Evolutionary conservation across 495 filamentous ascomycete genomes (phyloP).

Genomic region (Neurospora terricola): DNA sequence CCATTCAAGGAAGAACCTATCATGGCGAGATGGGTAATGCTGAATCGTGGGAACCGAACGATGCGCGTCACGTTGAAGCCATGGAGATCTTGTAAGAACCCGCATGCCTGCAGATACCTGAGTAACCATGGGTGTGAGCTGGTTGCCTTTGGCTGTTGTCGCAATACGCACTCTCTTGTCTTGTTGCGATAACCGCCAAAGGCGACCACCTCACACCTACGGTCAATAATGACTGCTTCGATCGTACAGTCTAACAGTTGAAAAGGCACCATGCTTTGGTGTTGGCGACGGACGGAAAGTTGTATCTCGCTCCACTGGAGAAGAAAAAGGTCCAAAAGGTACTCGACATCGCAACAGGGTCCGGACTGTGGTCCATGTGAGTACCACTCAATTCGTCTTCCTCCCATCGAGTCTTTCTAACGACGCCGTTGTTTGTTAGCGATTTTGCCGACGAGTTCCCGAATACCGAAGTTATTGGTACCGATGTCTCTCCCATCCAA

Average conservation of each 20-base stretch:
- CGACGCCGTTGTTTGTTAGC: background rate
- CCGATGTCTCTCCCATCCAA: conserved; percentile 44
- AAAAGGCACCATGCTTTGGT: conserved; percentile 24
- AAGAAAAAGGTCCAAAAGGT: conserved; percentile 28
- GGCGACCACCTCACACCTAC: background rate
- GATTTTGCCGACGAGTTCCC: conserved; percentile 40
- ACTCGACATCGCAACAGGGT: conserved; percentile 64
- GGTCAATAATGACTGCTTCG: background rate
- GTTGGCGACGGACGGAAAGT: conserved; percentile 29
- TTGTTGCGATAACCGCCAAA: background rate
- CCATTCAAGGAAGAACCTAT: conserved; percentile 18
- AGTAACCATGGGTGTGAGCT: background rate
- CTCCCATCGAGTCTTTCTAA: background rate
- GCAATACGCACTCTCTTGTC: background rate
- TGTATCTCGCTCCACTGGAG: conserved; percentile 26
- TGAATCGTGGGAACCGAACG: conserved; percentile 16
- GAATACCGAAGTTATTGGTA: conserved; percentile 34
- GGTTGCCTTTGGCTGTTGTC: background rate
- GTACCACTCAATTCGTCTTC: background rate
- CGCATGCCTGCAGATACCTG: background rate
- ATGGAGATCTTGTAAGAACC: conserved; percentile 18
- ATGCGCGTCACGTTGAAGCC: conserved; percentile 12
- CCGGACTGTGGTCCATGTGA: conserved; percentile 36
- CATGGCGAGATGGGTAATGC: conserved; percentile 11
- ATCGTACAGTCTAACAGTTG: background rate